phyloP scores from a whole-genome alignment of 352 stramenopile species.

The Achlya hypogyna region DNA sequence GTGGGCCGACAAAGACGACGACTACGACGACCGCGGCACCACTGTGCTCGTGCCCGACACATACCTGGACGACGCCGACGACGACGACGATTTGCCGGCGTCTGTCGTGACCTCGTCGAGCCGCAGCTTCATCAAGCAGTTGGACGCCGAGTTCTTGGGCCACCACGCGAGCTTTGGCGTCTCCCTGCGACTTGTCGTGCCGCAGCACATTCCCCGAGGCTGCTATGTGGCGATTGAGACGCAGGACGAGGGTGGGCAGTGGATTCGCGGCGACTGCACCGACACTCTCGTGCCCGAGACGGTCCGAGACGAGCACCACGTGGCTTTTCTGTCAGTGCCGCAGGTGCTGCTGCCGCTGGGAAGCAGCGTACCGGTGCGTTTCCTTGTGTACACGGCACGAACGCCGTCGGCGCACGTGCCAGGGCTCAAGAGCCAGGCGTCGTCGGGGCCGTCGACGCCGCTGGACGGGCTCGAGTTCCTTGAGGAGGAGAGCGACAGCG shows the following conservation, averaged over 20 bases:
- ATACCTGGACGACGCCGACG: slow-evolving; percentile 19
- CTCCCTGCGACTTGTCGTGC: not conserved
- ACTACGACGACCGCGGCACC: slow-evolving; percentile 17
- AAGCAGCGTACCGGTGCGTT: slow-evolving; percentile 59
- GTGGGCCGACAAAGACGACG: not conserved
- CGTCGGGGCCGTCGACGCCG: not conserved
- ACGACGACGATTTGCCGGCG: not conserved
- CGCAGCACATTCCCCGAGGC: slow-evolving; percentile 31
- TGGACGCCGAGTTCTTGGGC: not conserved
- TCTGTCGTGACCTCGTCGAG: not conserved
- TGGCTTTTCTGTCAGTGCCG: slow-evolving; percentile 73
- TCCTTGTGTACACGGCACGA: slow-evolving; percentile 57
- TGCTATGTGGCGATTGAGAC: slow-evolving; percentile 71
- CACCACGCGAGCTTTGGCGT: not conserved
- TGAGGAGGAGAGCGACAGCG: not conserved
- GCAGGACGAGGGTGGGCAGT: slow-evolving; percentile 57
- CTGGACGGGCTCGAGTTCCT: slow-evolving; percentile 12
- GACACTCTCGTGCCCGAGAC: not conserved
- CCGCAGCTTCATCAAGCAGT: not conserved
- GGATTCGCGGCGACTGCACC: not conserved
- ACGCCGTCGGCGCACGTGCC: not conserved
- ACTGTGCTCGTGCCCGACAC: slow-evolving; percentile 24
- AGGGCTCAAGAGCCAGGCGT: no score
- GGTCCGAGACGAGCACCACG: slow-evolving; percentile 25
- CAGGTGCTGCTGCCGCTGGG: slow-evolving; percentile 59